Base-by-base conservation (phyloP, 306 rosid genomes). In the Betula pendula region DNA sequence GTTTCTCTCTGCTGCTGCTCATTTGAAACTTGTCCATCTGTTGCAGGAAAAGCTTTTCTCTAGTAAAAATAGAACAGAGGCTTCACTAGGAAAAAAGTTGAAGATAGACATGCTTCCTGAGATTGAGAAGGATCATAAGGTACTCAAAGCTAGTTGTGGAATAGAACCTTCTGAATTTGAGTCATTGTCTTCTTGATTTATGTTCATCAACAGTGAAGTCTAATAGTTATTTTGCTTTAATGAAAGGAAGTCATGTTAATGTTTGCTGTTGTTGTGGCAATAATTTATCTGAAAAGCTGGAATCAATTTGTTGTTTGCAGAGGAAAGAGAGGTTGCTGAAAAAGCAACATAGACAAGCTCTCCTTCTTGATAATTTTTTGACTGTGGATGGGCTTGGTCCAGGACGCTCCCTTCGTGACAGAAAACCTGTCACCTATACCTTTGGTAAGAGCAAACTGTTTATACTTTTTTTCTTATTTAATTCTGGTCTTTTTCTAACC, bases 111-210 rank as follows among this genome's bases (percentile, higher is more conserved):
- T 96, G 97, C 97, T 96, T 83, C 94, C 97, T 48, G 99, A 96
- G 89, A 89, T 96, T 78, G 99, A 96, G 88, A 96, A 88, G 85
- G 98, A 85, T 81, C 99, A 93, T 52, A 96, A 96, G 99, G 99
- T 96, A 88, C 70, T 47, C 16, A 50, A 53, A 68, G 8, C n/a
- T 65, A 40, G 72, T 45, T 60, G 31, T 47, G 83, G 72, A 63
- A 44, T 11, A 19, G 74, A 44, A 29, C 27, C 38, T 59, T 59
- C 59, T 75, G 43, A 49, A 42, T 52, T 59, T 55, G 33, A 17
- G 31, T 6, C 25, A n/a, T 73, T 16, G 12, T 45, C 16, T 42
- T 78, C 24, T 63, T 65, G 63, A 80, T 75, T 72, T 68, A 40
- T 59, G 50, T 68, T 81, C 59, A 73, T 53, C 59, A 53, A 14